phyloP scores from a whole-genome alignment of 495 filamentous ascomycete genomes.

The Aspergillus funiculosus region DNA sequence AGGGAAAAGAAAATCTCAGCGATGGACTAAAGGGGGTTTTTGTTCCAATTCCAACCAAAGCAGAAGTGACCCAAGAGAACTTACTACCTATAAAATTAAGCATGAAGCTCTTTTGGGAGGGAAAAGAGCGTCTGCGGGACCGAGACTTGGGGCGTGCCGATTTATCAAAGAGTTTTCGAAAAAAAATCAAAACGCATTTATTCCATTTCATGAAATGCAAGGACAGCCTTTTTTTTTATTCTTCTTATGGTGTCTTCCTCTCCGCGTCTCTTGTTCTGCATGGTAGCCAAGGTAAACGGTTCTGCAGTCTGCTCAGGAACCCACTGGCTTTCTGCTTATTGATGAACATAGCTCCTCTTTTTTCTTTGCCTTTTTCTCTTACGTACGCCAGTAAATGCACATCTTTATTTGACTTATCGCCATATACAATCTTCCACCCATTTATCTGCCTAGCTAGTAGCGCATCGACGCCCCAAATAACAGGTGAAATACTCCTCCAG shows the following conservation, averaged over 20 bases:
- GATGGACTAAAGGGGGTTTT: conserved; percentile 19
- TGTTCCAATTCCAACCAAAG: conserved; percentile 2
- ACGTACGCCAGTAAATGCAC: no score
- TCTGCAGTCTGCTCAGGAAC: no score
- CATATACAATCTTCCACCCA: no score
- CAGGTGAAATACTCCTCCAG: no score
- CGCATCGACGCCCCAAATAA: no score
- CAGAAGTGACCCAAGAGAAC: conserved; percentile 10
- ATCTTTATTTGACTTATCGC: no score
- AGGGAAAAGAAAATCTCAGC: conserved; percentile 25
- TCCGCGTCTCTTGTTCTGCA: not conserved
- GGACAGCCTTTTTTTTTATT: not conserved
- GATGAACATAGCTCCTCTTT: no score
- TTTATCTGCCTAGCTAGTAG: no score
- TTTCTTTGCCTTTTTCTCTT: no score
- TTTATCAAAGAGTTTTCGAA: conserved; percentile 2
- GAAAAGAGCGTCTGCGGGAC: conserved; percentile 7
- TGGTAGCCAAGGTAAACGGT: no score
- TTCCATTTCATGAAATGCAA: conserved; percentile 8
- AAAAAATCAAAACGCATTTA: conserved; percentile 15
- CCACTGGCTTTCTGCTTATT: no score
- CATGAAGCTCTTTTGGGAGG: conserved; percentile 6
- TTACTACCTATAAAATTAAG: conserved; percentile 1
- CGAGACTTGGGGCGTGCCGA: conserved; percentile 14
- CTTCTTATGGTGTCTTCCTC: not conserved